phyloP scores from a whole-genome alignment of 345 rosid species.

The Xanthoceras sorbifolium region DNA sequence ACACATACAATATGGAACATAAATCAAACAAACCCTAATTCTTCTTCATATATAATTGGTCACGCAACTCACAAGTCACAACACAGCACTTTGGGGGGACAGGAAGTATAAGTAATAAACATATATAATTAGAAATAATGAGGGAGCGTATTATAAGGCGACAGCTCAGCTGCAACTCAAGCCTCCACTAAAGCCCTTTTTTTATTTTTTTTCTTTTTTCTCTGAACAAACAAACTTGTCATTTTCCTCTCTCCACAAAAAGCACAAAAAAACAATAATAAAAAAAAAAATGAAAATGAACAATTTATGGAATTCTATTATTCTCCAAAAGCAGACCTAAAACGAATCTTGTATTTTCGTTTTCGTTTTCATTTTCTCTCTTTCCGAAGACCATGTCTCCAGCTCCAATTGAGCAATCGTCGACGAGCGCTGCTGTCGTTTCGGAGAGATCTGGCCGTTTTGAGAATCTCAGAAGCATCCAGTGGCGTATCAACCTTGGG shows the following conservation, averaged over 20 bases:
- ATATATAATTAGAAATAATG: not conserved
- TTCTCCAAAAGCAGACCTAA: not conserved
- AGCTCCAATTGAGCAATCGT: conserved; percentile 10
- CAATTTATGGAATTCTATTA: not conserved
- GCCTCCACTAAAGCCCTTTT: not conserved
- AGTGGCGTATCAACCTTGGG: conserved; percentile 89
- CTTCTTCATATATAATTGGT: too few species aligned
- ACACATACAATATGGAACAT: too few species aligned
- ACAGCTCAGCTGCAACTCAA: conserved; percentile 14
- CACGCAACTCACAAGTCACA: too few species aligned
- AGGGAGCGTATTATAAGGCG: conserved; percentile 8
- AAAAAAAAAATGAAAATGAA: not conserved
- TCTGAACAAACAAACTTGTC: conserved; percentile 9
- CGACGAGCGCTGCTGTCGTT: conserved; percentile 8
- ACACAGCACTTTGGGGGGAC: not conserved
- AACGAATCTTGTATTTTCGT: not conserved
- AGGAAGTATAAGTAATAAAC: not conserved
- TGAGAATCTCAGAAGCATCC: conserved; percentile 67
- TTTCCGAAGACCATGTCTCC: not conserved
- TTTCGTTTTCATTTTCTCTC: not conserved
- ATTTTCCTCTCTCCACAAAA: conserved; percentile 3
- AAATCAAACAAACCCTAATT: too few species aligned
- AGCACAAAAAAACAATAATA: not conserved
- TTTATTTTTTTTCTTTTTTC: not conserved
- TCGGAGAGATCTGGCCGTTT: conserved; percentile 28